These are phyloP conservation scores for Neonectria ditissima DNA, from an alignment of 2,329 filamentous ascomycete species.

Conservation along the genomic window DNA sequence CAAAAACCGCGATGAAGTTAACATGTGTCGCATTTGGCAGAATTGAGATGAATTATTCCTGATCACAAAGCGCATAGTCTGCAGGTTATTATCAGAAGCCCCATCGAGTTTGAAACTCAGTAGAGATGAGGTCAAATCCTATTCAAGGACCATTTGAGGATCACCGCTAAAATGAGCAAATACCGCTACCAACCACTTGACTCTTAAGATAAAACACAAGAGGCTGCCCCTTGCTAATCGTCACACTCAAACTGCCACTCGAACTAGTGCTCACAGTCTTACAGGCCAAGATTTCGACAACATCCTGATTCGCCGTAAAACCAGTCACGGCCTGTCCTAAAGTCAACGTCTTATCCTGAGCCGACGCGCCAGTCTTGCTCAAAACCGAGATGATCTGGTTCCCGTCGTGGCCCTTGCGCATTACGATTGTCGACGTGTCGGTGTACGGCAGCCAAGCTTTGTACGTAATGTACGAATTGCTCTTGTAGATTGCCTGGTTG, in stretches of 20 bases:
- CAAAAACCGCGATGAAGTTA: too few relatives aligned
- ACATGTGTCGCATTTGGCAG: too few relatives aligned
- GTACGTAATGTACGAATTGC: conserved; percentile 29
- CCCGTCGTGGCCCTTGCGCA: conserved; percentile 30
- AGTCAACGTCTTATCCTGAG: conserved; percentile 17
- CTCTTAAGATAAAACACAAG: conserved; percentile 32
- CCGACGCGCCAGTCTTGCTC: conserved; percentile 28
- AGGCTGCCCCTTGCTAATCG: conserved; percentile 28
- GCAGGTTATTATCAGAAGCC: background rate
- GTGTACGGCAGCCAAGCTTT: conserved; percentile 31
- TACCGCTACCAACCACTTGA: conserved; percentile 21
- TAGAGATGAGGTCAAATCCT: background rate
- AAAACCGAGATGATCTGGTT: conserved; percentile 34
- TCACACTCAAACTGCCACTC: conserved; percentile 24
- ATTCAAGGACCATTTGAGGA: background rate
- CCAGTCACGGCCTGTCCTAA: conserved; percentile 20
- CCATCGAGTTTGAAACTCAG: background rate
- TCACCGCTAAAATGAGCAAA: conserved; percentile 9
- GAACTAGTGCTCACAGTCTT: conserved; percentile 10
- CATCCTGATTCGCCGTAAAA: conserved; percentile 22
- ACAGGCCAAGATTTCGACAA: conserved; percentile 27
- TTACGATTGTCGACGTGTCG: conserved; percentile 19
- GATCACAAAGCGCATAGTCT: background rate
- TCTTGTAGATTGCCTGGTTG: conserved; percentile 33
- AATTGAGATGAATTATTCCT: too few relatives aligned